Evolutionary conservation across 106 monocot genomes (phyloP).

Genomic region (Phalaenopsis equestris): DNA sequence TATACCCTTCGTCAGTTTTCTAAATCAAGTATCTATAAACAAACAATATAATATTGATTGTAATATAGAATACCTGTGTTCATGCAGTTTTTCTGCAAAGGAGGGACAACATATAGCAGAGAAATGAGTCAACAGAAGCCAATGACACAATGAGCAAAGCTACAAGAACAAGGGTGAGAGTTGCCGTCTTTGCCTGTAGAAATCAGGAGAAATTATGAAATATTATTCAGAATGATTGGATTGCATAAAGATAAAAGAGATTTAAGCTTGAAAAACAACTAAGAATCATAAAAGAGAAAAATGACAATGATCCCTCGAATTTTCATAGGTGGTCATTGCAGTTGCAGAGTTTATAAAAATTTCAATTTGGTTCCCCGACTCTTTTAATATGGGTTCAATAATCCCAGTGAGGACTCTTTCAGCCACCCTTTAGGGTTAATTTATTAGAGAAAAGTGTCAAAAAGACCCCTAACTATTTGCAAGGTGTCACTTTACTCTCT

Average conservation of each 20-base stretch:
- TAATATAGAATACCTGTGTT: constrained; percentile 1
- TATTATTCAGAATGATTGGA: neutral
- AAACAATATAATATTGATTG: neutral
- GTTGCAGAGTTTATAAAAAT: too few relatives aligned
- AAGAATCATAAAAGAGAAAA: too few relatives aligned
- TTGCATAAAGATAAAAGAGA: neutral
- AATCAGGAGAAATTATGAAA: neutral
- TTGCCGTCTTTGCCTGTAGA: constrained; percentile 73
- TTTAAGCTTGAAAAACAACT: neutral
- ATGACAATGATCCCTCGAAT: too few relatives aligned
- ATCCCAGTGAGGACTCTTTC: too few relatives aligned
- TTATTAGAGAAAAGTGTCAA: too few relatives aligned
- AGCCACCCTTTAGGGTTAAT: too few relatives aligned
- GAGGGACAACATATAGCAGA: constrained; percentile 59
- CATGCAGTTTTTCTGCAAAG: constrained; percentile 39
- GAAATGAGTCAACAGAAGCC: constrained; percentile 58
- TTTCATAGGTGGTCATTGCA: too few relatives aligned
- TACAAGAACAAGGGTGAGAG: constrained; percentile 79
- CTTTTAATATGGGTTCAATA: too few relatives aligned
- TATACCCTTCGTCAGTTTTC: neutral
- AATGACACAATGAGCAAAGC: constrained; percentile 74
- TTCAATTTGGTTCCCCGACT: too few relatives aligned
- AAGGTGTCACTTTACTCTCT: too few relatives aligned
- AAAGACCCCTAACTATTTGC: too few relatives aligned
- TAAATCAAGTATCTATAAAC: neutral